Percentiles rank a stretch among this genome's conserved stretches.
Conservation (phyloP, 2,329 filamentous ascomycete genomes). For the Neopestalotiopsis sp. region DNA sequence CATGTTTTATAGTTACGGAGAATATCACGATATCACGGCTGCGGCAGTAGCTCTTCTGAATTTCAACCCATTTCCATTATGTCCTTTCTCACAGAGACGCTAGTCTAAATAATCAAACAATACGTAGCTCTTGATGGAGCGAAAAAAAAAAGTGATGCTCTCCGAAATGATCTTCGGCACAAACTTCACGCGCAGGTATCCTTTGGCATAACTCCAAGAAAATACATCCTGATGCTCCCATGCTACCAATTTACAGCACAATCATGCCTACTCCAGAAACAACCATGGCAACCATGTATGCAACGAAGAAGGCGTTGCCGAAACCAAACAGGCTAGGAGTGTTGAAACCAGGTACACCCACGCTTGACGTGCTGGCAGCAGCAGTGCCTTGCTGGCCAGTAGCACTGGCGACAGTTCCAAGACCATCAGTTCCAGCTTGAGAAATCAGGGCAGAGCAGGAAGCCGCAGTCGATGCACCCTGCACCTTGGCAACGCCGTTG, state of each 20-base stretch:
- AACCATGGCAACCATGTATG: constrained; percentile 53
- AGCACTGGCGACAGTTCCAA: constrained; percentile 55
- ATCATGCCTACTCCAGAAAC: constrained; percentile 59
- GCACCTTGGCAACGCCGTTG: constrained; percentile 65
- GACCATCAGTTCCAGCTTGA: constrained; percentile 66
- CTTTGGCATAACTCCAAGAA: background rate
- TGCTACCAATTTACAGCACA: constrained; percentile 50
- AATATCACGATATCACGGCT: background rate
- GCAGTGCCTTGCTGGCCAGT: constrained; percentile 45
- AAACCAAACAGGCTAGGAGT: constrained; percentile 34
- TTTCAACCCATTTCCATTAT: background rate
- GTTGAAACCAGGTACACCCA: constrained; percentile 45
- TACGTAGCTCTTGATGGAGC: background rate
- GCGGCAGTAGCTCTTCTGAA: background rate
- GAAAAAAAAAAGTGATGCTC: background rate
- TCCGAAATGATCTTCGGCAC: background rate
- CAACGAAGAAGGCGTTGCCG: constrained; percentile 44
- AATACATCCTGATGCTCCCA: constrained; percentile 6
- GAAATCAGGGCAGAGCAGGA: constrained; percentile 64
- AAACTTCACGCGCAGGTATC: background rate
- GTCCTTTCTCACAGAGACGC: constrained; percentile 11
- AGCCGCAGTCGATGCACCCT: constrained; percentile 49
- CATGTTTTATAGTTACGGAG: background rate
- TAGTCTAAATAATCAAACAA: constrained; percentile 14
- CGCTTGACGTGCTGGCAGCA: constrained; percentile 47